Evolutionary conservation across 2,329 filamentous ascomycete genomes (phyloP), one percentile per base, ranked within the genome.

Genomic region (Lecanicillium sp.): DNA sequence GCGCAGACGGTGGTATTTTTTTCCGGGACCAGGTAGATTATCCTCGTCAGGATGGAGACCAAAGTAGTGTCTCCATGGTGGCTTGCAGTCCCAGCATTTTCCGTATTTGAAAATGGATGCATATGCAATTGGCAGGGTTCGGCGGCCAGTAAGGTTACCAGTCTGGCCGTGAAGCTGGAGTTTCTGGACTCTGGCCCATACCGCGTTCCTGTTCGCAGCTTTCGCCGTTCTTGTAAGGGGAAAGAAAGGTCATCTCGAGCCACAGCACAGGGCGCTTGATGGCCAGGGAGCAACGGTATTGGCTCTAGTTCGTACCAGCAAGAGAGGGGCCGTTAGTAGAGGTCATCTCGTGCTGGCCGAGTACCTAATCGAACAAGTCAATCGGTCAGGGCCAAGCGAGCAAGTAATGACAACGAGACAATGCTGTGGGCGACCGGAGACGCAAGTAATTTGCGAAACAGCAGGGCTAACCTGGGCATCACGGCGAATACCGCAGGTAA

Each of bases 81-180:
- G 44, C 41, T 32, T 30, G 19, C 19, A 11, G 20, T 32, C 44
- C 44, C 44, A 47, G 44, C 27, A 24, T 32, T 47, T 47, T 15
- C 44, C 44, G 35, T 19, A 39, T 47, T 47, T 14, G 44, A 40
- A 33, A 47, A 33, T 40, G 12, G 14, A 39, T 47, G 36, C 44
- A 33, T 40, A 35, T 40, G 12, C 21, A 45, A 30, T 38, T n/a
- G n/a, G n/a, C n/a, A 14, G 14, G 24, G 33, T 15, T 8, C 26
- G 10, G 14, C 27, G 19, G 12, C 44, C 36, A 32, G n/a, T 47
- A 27, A 39, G n/a, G 21, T 32, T 33, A 21, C 15, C n/a, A 27
- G n/a, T 17, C 27, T 14, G 20, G 26, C 19, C 3, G 4, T 29
- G 32, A n/a, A 20, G 17, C 21, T 15, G 36, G 29, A 26, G 39